Percentiles rank a stretch among this genome's conserved stretches.
Evolutionary conservation across 2,329 filamentous ascomycete species (phyloP).

Genomic region (Venturiaceae sp.): DNA sequence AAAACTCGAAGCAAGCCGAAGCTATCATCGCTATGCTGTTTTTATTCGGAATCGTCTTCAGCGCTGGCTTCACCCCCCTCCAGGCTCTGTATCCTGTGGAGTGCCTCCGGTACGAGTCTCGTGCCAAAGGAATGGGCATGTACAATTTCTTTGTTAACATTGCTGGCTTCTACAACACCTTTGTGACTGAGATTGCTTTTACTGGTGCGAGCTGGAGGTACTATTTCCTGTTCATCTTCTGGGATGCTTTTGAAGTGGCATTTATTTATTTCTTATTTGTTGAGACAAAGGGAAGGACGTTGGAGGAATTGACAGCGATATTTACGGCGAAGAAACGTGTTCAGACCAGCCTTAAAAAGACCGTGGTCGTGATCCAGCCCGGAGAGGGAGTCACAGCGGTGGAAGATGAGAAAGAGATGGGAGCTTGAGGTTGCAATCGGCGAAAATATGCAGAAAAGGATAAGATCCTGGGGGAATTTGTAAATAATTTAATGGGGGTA

Average conservation of each 20-base stretch:
- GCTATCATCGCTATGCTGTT: slow-evolving; percentile 35
- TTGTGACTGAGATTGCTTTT: slow-evolving; percentile 32
- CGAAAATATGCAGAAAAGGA: background rate
- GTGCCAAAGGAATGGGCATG: slow-evolving; percentile 40
- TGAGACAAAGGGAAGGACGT: slow-evolving; percentile 27
- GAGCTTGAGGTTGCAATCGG: background rate
- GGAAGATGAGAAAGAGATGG: background rate
- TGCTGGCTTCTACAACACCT: slow-evolving; percentile 35
- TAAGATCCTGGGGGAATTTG: background rate
- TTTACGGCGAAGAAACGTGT: slow-evolving; percentile 31
- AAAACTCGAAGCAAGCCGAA: slow-evolving; percentile 23
- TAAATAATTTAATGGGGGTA: too few relatives aligned
- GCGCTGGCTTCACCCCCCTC: slow-evolving; percentile 32
- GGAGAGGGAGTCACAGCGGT: background rate
- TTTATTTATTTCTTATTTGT: slow-evolving; percentile 28
- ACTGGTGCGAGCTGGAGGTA: slow-evolving; percentile 28
- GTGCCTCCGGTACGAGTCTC: slow-evolving; percentile 34
- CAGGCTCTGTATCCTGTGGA: slow-evolving; percentile 41
- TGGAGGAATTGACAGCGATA: slow-evolving; percentile 36
- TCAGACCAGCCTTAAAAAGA: slow-evolving; percentile 22
- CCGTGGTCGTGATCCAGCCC: slow-evolving; percentile 2
- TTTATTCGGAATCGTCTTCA: slow-evolving; percentile 30
- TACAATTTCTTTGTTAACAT: slow-evolving; percentile 38
- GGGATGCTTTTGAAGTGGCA: slow-evolving; percentile 30
- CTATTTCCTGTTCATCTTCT: slow-evolving; percentile 31